These are phyloP conservation scores for Scleroderma bovista DNA, from an alignment of 768 basidiomycete species.

Conservation along the genomic window DNA sequence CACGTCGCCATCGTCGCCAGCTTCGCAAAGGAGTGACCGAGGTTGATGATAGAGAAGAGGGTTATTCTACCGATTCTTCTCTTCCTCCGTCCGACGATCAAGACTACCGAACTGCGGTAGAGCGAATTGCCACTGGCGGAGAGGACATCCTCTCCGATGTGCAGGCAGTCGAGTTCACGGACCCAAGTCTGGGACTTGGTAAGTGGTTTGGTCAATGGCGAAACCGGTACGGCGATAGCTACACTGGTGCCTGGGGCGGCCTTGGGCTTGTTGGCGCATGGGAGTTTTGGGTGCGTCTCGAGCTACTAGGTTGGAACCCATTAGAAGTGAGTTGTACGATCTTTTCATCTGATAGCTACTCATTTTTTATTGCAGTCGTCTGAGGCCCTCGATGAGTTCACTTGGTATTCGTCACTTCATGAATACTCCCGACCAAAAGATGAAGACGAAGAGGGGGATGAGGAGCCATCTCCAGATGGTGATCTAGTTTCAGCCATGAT, in stretches of 20 bases:
- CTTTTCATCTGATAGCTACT: background rate
- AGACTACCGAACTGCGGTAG: conserved; percentile 63
- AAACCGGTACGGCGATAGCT: conserved; percentile 70
- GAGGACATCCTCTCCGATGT: conserved; percentile 74
- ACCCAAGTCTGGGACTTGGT: conserved; percentile 71
- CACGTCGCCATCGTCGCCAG: conserved; percentile 47
- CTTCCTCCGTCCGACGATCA: conserved; percentile 59
- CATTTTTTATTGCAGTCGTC: conserved; percentile 30
- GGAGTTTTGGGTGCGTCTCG: conserved; percentile 92
- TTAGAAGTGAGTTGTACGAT: conserved; percentile 50
- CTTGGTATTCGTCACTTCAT: conserved; percentile 78
- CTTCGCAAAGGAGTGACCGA: conserved; percentile 19
- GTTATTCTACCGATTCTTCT: conserved; percentile 82
- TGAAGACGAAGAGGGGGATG: conserved; percentile 38
- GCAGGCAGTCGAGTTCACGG: conserved; percentile 73
- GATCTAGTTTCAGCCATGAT: conserved; percentile 87
- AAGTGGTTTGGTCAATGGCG: conserved; percentile 69
- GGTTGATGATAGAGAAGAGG: conserved; percentile 52
- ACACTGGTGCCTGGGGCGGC: conserved; percentile 85
- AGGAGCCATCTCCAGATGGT: conserved; percentile 73
- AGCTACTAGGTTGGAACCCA: conserved; percentile 85
- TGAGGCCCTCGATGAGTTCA: conserved; percentile 69
- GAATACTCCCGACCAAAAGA: conserved; percentile 59
- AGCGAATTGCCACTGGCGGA: conserved; percentile 45
- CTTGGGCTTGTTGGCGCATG: conserved; percentile 82